Conservation (phyloP, 2,329 filamentous ascomycete species). For the Lachnellula willkommii region DNA sequence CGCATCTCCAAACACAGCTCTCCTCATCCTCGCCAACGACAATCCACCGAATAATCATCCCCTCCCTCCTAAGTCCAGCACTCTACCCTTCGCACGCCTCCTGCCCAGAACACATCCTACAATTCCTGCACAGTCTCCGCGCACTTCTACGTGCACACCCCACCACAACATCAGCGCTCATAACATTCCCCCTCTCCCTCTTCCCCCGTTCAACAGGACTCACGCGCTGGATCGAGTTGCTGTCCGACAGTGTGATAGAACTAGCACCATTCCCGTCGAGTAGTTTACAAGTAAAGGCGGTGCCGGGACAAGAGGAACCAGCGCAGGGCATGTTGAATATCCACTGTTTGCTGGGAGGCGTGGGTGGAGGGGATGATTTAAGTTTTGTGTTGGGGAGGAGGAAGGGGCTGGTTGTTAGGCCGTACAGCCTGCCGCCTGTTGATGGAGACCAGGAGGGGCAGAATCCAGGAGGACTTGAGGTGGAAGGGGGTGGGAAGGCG, state of each 20-base stretch:
- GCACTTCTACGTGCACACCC: conserved; percentile 66
- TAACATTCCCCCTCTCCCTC: conserved; percentile 74
- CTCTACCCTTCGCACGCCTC: conserved; percentile 67
- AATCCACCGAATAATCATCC: conserved; percentile 79
- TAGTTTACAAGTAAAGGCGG: neutral
- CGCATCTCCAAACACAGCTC: conserved; percentile 51
- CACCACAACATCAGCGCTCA: conserved; percentile 61
- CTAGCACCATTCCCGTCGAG: conserved; percentile 66
- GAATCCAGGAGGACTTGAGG: conserved; percentile 22
- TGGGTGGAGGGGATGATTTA: conserved; percentile 71
- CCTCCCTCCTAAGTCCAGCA: conserved; percentile 79
- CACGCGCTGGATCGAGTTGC: conserved; percentile 77
- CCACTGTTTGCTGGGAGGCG: conserved; percentile 73
- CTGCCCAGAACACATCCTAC: conserved; percentile 67
- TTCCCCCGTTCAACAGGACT: conserved; percentile 72
- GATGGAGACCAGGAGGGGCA: conserved; percentile 58
- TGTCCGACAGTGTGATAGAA: conserved; percentile 83
- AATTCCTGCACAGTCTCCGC: conserved; percentile 74
- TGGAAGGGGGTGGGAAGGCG: conserved; percentile 24
- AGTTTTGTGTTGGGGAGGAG: conserved; percentile 82
- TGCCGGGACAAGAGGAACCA: conserved; percentile 54
- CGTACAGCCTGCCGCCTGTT: conserved; percentile 82
- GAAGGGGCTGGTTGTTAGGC: conserved; percentile 76
- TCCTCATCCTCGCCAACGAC: conserved; percentile 51
- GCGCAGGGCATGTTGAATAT: conserved; percentile 82